Base-by-base conservation (phyloP, 1,139 yeast genomes). In the Arxiozyma slooffiae region DNA sequence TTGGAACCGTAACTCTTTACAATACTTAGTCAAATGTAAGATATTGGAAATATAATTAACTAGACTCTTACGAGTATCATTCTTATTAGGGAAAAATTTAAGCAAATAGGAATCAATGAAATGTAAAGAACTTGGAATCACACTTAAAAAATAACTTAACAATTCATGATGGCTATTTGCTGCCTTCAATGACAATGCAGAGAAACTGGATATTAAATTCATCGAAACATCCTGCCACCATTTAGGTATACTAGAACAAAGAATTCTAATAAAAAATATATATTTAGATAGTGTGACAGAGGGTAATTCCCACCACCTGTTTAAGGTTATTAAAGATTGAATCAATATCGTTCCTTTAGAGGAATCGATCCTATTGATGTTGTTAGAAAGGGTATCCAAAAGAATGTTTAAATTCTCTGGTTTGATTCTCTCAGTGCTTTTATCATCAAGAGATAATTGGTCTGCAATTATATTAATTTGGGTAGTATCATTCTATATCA, bases 161-260 rank as follows among this genome's bases (percentile, higher is more conserved):
- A 87, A 74, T 20, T 75, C 74, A 69, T 92, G 97, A 66, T 87
- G 95, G 36, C 75, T 65, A 8, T 56, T 63, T n/a, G 78, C 70
- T 50, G 67, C 64, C 3, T 55, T 51, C 18, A 57, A 47, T 39
- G 69, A 54, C 46, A 69, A 52, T 30, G 61, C 61, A 18, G 38
- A 23, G 65, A 89, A 84, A 60, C 83, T 89, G 18, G 73, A 59
- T 8, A 88, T 77, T 38, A 90, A 68, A 56, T 79, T 77, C 55
- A 75, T 72, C 20, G 85, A 80, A n/a, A 90, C 88, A 54, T 85
- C 94, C 56, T 78, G 78, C 78, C 94, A 81, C 85, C 95, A 90
- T 66, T 82, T 85, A 7, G 97, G 97, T 53, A 83, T 75, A 41
- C 94, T 85, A 6, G 95, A 84, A 41, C 90, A 88, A 52, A 92